Conservation (phyloP, 441 rosid genomes). For the Flueggea neowawraea region DNA sequence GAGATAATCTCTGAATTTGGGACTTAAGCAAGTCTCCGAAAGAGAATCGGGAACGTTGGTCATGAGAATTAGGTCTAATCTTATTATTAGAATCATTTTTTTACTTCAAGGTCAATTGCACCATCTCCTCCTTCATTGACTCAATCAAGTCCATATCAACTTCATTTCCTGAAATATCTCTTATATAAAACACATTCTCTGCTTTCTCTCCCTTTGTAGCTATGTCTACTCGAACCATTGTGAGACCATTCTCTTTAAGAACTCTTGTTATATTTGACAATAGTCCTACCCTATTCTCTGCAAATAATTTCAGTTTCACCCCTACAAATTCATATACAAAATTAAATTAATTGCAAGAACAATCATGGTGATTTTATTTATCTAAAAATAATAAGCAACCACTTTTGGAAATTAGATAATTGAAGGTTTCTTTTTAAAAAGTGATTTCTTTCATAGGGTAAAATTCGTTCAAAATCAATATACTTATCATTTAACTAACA, state of each 20-base stretch:
- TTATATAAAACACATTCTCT: slow-evolving; percentile 55
- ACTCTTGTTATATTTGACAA: slow-evolving; percentile 45
- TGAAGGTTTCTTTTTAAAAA: no score
- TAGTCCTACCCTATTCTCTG: slow-evolving; percentile 38
- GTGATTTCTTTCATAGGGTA: no score
- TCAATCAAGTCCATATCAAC: slow-evolving; percentile 61
- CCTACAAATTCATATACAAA: slow-evolving; percentile 17
- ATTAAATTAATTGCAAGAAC: no score
- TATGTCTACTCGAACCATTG: slow-evolving; percentile 45
- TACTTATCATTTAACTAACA: no score
- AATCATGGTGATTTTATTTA: no score
- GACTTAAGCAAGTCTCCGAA: slow-evolving; percentile 49
- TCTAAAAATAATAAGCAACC: no score
- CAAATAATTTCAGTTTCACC: slow-evolving; percentile 32
- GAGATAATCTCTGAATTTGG: slow-evolving; percentile 48
- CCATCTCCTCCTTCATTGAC: slow-evolving; percentile 66
- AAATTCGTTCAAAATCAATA: no score
- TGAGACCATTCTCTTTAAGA: slow-evolving; percentile 44
- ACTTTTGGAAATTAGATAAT: no score
- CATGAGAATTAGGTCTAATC: slow-evolving; percentile 1
- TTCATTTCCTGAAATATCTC: slow-evolving; percentile 51
- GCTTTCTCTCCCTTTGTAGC: slow-evolving; percentile 47
- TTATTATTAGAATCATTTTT: slow-evolving; percentile 15
- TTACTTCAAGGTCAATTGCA: slow-evolving; percentile 43
- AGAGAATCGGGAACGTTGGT: slow-evolving; percentile 27